A percentile compares a stretch with the other conserved stretches of the same genome.
Evolutionary conservation across 441 rosid species (phyloP).

Genomic region (Populus hybrid): DNA sequence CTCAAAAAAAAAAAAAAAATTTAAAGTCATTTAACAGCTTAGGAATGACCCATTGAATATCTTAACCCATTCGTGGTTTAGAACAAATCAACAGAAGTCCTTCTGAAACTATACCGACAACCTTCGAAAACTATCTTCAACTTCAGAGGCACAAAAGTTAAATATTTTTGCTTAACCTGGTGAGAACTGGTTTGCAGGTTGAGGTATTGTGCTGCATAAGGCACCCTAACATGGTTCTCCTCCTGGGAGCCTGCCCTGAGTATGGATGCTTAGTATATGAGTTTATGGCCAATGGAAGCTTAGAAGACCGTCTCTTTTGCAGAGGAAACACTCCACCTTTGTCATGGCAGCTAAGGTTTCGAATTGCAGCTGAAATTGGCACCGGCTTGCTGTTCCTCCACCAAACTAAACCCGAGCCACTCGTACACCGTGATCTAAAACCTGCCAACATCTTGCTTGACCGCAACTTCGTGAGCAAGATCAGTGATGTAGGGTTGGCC

Average conservation of each 20-base stretch:
- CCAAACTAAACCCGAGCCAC: constrained; percentile 92
- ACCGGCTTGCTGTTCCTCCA: constrained; percentile 79
- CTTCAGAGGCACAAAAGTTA: no score
- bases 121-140: neutral
- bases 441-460: constrained; percentile 93
- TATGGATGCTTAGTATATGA: constrained; percentile 86
- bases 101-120: neutral
- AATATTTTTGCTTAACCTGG: neutral
- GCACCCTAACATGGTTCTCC: constrained; percentile 95
- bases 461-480: constrained; percentile 82
- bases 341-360: constrained; percentile 87
- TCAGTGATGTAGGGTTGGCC: constrained; percentile 89
- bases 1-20: neutral
- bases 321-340: constrained; percentile 59
- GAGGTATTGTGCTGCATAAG: constrained; percentile 90
- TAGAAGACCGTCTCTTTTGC: constrained; percentile 75
- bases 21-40: neutral
- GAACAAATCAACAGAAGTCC: neutral
- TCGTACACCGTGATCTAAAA: constrained; percentile 90
- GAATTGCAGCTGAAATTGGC: constrained; percentile 84
- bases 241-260: constrained; percentile 92
- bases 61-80: neutral
- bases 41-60: neutral
- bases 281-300: constrained; percentile 90
- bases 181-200: constrained; percentile 43